Base-by-base conservation (phyloP, 345 rosid genomes). In the Erodium maritimum region DNA sequence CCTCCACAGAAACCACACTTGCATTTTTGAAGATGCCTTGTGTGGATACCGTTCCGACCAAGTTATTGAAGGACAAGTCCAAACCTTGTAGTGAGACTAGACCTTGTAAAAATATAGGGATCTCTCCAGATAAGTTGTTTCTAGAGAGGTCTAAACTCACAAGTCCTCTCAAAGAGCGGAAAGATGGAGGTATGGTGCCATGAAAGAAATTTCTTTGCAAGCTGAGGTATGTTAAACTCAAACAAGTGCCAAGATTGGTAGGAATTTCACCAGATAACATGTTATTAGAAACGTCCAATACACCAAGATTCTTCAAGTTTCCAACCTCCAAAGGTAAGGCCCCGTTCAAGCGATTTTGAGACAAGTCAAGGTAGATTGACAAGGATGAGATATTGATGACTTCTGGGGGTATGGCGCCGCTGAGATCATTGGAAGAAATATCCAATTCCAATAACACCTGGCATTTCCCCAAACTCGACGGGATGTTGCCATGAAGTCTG, bases 21-120 rank as follows among this genome's bases (percentile, higher is more conserved):
- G 37, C 57, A 59, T 77, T 75, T 46, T 18, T 37, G 61, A 80
- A 79, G 4, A 71, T 53, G 9, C 88, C 81, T 54, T 54, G 18
- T 8, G 1, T 5, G 14, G 79, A 81, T 17, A 77, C 42, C 58
- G 61, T 72, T 12, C 85, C 82, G 19, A 75, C 78, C 0, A 82
- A 65, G 24, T 71, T 34, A 19, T 82, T 82, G 42, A 61, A 66
- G 51, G 87, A 79, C 17, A 73, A 57, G 57, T 77, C 66, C 60
- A 71, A 65, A 9, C 17, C 34, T 0, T 48, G 4, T 4, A 73
- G 60, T 5, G 60, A 50, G 0, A 0, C 21, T 21, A 71, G 23
- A 8, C 19, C n/a, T 18, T 54, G 34, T 0, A 76, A 13, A 23
- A 51, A 65, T 21, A 29, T 11, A 0, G 78, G 80, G 42, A 76